Percentiles rank a stretch among this genome's conserved stretches.
Evolutionary conservation across 192 early-diverging fungal genomes (phyloP).

Genomic region (Coemansia sp.): DNA sequence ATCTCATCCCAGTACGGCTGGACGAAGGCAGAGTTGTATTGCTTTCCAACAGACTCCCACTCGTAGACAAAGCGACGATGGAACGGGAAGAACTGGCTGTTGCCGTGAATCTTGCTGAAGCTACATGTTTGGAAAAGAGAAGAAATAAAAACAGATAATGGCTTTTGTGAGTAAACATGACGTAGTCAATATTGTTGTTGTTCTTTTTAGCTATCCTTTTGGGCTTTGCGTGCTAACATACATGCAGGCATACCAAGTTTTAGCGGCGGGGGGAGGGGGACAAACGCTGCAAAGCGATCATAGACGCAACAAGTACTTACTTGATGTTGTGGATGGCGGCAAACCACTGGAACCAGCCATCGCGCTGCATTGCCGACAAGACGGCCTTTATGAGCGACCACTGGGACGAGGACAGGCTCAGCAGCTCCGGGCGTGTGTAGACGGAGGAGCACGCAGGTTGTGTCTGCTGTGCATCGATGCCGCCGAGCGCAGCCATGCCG

Average conservation of each 20-base stretch:
- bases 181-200: neutral
- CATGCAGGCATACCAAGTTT: too few species aligned
- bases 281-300: neutral
- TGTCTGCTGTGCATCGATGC: slow-evolving; percentile 37
- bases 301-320: slow-evolving; percentile 16
- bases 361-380: slow-evolving; percentile 43
- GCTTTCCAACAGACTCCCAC: slow-evolving; percentile 51
- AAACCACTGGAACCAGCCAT: slow-evolving; percentile 56
- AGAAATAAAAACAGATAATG: neutral
- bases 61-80: slow-evolving; percentile 58
- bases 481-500: slow-evolving; percentile 31
- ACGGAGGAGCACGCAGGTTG: slow-evolving; percentile 46
- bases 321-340: slow-evolving; percentile 40
- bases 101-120: slow-evolving; percentile 53
- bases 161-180: neutral
- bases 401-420: slow-evolving; percentile 39
- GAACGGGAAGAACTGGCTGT: slow-evolving; percentile 59
- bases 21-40: slow-evolving; percentile 33
- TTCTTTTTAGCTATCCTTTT: neutral
- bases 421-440: slow-evolving; percentile 52
- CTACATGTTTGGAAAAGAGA: slow-evolving; percentile 7
- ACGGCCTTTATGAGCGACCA: slow-evolving; percentile 30
- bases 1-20: slow-evolving; percentile 62
- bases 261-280: too few species aligned
- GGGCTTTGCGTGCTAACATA: neutral